Evolutionary conservation across 2,329 filamentous ascomycete genomes (phyloP), one percentile per base, ranked within the genome.

Genomic region (Epichloe sibirici): DNA sequence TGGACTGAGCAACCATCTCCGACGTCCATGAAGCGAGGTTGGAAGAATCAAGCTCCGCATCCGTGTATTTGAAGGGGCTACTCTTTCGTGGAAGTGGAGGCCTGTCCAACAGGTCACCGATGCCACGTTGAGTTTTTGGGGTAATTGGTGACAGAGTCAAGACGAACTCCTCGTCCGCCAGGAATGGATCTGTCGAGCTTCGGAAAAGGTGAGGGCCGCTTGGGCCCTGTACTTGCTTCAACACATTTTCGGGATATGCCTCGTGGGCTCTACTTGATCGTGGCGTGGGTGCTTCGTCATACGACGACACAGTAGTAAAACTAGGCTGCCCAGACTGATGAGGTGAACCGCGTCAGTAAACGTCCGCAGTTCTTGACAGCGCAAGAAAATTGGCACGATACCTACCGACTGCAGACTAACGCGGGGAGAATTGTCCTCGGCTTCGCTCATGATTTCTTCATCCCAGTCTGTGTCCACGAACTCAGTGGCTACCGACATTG

Each of bases 131-230:
- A 53, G 79, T 75, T 66, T 84, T 82, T 35, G 87, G 81, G 25
- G 88, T 82, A 58, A 89, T 69, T 17, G 87, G 87, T 23, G 87
- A 90, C 66, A 91, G 75, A 25, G 84, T 81, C 50, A 91, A 71
- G 56, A 75, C 69, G 54, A 74, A 68, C 59, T 77, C 70, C 55
- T 76, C 73, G 58, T 78, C 73, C 53, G 55, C 47, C 21, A 62
- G 50, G 17, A 47, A 61, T 21, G 53, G 55, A 53, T 82, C 78
- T 35, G 79, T 75, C 21, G 86, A 89, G 55, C 77, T 78, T 58
- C 87, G 82, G 69, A 95, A 95, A 15, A 95, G 77, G 70, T 95
- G 90, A 9, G 90, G 90, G 1, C 90, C 90, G 58, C 78, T 79
- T 2, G 90, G 90, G 0, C 90, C 90, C 64, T 89, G 78, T 6